Evolutionary conservation across 108 stramenopile species (phyloP), one percentile per base, ranked within the genome.

Genomic region (Nitzschia sp.): DNA sequence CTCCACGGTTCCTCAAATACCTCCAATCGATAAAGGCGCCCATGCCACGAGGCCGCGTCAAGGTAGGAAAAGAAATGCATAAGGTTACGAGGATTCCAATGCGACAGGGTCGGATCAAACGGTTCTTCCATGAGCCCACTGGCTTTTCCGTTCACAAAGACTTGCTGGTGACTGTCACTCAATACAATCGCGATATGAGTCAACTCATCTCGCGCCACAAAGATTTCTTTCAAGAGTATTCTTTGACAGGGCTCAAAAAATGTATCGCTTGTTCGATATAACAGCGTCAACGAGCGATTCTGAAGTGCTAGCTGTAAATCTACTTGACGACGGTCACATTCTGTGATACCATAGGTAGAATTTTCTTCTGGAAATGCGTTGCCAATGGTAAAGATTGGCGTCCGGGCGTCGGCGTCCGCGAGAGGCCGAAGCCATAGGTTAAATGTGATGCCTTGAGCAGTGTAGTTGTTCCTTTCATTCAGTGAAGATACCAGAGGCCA

Each of bases 211-310:
- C 32, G 28, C 21, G 54, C 19, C 36, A 64, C 19, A 24, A 30
- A 51, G 6, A 25, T 28, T 3, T 49, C 23, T 1, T 53, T 46
- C 36, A 47, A 28, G 28, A 15, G 6, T 6, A 74, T 38, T 23
- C 47, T 62, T 31, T 63, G 68, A 46, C 73, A 80, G 26, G 79
- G 79, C 25, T 74, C 69, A 56, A 80, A 59, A 24, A 56, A 65
- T 5, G 66, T n/a, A 47, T 74, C 68, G 46, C 31, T 70, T 4
- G 79, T 74, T 6, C 73, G 72, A 70, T 66, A 80, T 13, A 70
- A 13, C 15, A 80, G 11, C 35, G 67, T 59, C 56, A 79, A 34
- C 15, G 45, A 25, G 32, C 59, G 6, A 15, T 62, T 64, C 1
- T 53, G 66, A 19, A 70, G 57, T 19, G 56, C 32, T 1, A 79